Evolutionary conservation across 2,329 filamentous ascomycete species (phyloP), one percentile per base, ranked within the genome.

Genomic region (Apiospora marii): DNA sequence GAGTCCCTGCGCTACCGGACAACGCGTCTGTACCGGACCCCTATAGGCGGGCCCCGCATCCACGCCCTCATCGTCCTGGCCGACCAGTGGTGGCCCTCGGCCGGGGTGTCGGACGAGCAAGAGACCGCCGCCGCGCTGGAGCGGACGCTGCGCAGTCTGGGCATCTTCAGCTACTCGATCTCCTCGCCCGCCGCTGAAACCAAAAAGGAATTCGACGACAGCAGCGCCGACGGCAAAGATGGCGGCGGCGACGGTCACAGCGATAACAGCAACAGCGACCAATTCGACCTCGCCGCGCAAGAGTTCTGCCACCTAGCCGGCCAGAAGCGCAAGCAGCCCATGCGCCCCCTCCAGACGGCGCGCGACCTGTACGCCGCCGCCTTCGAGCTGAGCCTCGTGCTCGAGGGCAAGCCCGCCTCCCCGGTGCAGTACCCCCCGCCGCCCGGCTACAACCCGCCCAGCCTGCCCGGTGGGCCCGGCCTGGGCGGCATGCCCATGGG

Each of bases 221-320:
- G 6, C 14, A 27, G 6, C 5, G 13, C 2, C 7, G 24, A 10
- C 12, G 51, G 2, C 3, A 19, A 8, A 3, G 7, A 0, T 0
- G 27, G 22, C 24, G 30, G 30, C 1, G 16, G 2, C 44, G 6
- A 22, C 1, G 2, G 53, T 22, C 0, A 5, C 53, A 37, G 16
- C n/a, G n/a, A n/a, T n/a, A n/a, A n/a, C 30, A 61, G 5, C 53
- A 37, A 5, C 51, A 16, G 6, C 53, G 12, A 37, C 30, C 58
- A 64, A 10, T 41, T 64, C 8, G 34, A 64, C 34, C 14, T 41
- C 4, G 58, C 58, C 30, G 19, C 19, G 7, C 58, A 64, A 34
- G 58, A 64, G 8, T n/a, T 64, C 34, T 64, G 58, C 4, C 34
- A 10, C 4, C 19, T 64, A 19, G 58, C 30, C 3, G 58, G 58